Evolutionary conservation across 768 basidiomycete species (phyloP).

Genomic region (Psilocybe cyanescens): DNA sequence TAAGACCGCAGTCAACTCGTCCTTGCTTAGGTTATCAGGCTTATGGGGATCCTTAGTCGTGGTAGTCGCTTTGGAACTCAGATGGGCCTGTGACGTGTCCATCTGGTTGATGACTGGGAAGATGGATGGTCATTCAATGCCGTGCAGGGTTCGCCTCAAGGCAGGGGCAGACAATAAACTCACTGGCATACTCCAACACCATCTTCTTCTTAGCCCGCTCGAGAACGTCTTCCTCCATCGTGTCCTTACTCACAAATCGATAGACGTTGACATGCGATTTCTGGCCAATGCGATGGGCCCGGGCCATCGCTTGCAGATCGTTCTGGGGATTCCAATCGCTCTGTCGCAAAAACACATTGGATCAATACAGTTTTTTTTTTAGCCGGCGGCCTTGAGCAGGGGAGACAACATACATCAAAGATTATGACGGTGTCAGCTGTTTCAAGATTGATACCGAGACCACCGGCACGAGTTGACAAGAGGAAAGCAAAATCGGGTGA

Average conservation of each 20-base stretch:
- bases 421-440: conserved; percentile 99
- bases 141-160: not conserved
- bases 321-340: conserved; percentile 99
- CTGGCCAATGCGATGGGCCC: conserved; percentile 98
- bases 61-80: conserved; percentile 75
- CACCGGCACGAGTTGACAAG: conserved; percentile 95
- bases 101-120: conserved; percentile 96
- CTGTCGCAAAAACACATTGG: conserved; percentile 39
- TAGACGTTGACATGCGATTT: conserved; percentile 99
- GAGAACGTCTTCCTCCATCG: conserved; percentile 98
- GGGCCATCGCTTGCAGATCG: conserved; percentile 98
- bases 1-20: conserved; percentile 95
- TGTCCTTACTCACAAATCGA: conserved; percentile 98
- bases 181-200: conserved; percentile 99
- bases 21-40: conserved; percentile 88
- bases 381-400: conserved; percentile 6
- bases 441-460: conserved; percentile 97
- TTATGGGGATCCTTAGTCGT: conserved; percentile 65
- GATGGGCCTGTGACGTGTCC: conserved; percentile 97
- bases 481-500: conserved; percentile 97
- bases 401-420: conserved; percentile 77
- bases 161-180: conserved; percentile 38
- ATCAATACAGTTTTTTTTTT: conserved; percentile 13
- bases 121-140: conserved; percentile 8
- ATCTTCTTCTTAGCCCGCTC: conserved; percentile 99